Evolutionary conservation across 2,329 filamentous ascomycete genomes (phyloP).

Genomic region (Diaporthe sp.): DNA sequence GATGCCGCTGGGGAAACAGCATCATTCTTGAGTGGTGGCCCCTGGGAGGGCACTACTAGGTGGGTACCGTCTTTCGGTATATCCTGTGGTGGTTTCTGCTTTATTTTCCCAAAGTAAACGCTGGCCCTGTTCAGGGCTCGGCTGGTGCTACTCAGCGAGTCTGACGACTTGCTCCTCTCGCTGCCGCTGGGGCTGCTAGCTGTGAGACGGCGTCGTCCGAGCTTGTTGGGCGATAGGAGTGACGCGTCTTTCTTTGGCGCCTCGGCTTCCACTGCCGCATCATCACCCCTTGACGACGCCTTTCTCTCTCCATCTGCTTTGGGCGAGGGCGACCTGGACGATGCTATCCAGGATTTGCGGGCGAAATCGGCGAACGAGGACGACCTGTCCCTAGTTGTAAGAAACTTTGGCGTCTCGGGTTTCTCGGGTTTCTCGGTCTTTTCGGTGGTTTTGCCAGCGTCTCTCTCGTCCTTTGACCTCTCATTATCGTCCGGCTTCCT

Average conservation of each 20-base stretch:
- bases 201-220: conserved; percentile 49
- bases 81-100: conserved; percentile 60
- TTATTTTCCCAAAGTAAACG: conserved; percentile 66
- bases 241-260: conserved; percentile 43
- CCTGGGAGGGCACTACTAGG: conserved; percentile 35
- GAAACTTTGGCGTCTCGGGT: conserved; percentile 48
- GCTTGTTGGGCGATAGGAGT: conserved; percentile 49
- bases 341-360: conserved; percentile 65
- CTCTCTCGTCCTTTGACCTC: conserved; percentile 31
- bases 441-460: conserved; percentile 37
- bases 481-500: conserved; percentile 38
- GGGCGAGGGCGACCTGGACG: conserved; percentile 65
- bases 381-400: conserved; percentile 56
- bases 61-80: conserved; percentile 47
- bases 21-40: conserved; percentile 43
- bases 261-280: conserved; percentile 17
- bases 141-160: conserved; percentile 55
- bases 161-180: conserved; percentile 51
- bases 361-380: conserved; percentile 66
- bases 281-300: conserved; percentile 35
- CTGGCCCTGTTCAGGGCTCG: conserved; percentile 60
- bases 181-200: conserved; percentile 49
- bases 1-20: conserved; percentile 26
- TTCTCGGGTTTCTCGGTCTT: conserved; percentile 45
- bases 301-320: conserved; percentile 47